Conservation (phyloP, 306 rosid species). For the Cucurbita pepo region DNA sequence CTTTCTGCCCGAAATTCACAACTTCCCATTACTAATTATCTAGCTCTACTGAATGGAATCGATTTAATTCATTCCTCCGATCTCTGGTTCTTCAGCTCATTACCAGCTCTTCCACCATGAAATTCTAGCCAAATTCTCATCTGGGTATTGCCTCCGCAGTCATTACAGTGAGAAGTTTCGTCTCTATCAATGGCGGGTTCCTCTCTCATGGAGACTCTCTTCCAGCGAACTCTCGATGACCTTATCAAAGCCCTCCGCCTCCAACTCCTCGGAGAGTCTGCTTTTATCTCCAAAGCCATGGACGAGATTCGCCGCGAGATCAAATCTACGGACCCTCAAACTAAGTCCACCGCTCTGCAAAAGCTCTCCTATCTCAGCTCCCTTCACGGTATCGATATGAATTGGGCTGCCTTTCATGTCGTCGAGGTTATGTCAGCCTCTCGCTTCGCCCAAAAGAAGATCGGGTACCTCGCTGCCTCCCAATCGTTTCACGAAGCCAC, state of each 20-base stretch:
- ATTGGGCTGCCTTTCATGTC: conserved; percentile 82
- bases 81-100: neutral
- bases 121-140: neutral
- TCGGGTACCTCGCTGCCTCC: conserved; percentile 70
- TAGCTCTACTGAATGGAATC: neutral
- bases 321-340: conserved; percentile 61
- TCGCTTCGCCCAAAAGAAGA: conserved; percentile 53
- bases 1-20: neutral
- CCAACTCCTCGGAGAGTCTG: conserved; percentile 41
- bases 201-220: conserved; percentile 75
- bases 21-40: neutral
- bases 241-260: conserved; percentile 67
- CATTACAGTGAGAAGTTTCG: neutral
- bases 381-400: conserved; percentile 61
- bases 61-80: neutral
- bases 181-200: conserved; percentile 47
- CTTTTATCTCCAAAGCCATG: conserved; percentile 51
- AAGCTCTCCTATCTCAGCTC: conserved; percentile 63
- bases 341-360: conserved; percentile 62
- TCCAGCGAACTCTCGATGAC: conserved; percentile 77
- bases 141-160: neutral
- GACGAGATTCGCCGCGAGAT: conserved; percentile 90
- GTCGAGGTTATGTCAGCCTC: conserved; percentile 87
- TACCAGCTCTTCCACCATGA: neutral
- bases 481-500: conserved; percentile 58